Evolutionary conservation across 352 stramenopile genomes (phyloP).

Genomic region (Phytophthora foliorum): DNA sequence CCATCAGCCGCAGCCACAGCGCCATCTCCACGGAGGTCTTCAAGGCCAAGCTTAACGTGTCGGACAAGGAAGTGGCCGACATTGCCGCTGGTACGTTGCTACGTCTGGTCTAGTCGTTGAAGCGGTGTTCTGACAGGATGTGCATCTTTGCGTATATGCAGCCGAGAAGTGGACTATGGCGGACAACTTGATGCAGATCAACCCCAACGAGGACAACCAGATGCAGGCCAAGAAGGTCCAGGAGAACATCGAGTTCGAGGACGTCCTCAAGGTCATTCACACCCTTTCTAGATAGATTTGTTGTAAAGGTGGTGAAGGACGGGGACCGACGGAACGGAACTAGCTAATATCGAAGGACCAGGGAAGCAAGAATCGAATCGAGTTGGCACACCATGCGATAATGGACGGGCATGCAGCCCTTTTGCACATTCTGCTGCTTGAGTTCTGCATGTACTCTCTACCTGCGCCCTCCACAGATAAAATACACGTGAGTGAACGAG

Average conservation of each 20-base stretch:
- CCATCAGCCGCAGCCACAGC: slow-evolving; percentile 80
- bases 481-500: slow-evolving; percentile 14
- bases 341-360: slow-evolving; percentile 35
- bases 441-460: neutral
- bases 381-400: slow-evolving; percentile 25
- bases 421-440: slow-evolving; percentile 30
- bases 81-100: slow-evolving; percentile 58
- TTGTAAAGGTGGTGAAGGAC: slow-evolving; percentile 37
- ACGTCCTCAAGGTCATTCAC: slow-evolving; percentile 90
- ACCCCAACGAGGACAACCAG: slow-evolving; percentile 85
- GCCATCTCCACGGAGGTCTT: slow-evolving; percentile 67
- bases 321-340: slow-evolving; percentile 12
- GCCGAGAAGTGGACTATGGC: slow-evolving; percentile 79
- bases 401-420: slow-evolving; percentile 22
- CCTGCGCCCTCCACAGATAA: neutral
- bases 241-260: slow-evolving; percentile 89
- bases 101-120: slow-evolving; percentile 9
- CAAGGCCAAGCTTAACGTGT: slow-evolving; percentile 74
- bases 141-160: slow-evolving; percentile 24
- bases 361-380: slow-evolving; percentile 28
- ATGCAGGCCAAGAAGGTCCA: slow-evolving; percentile 90
- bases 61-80: slow-evolving; percentile 68
- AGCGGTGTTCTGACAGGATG: slow-evolving; percentile 23
- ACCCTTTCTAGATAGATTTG: slow-evolving; percentile 89
- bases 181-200: slow-evolving; percentile 64